Base-by-base conservation (phyloP, 2,329 filamentous ascomycete genomes). In the Leptoxyphium fumago region DNA sequence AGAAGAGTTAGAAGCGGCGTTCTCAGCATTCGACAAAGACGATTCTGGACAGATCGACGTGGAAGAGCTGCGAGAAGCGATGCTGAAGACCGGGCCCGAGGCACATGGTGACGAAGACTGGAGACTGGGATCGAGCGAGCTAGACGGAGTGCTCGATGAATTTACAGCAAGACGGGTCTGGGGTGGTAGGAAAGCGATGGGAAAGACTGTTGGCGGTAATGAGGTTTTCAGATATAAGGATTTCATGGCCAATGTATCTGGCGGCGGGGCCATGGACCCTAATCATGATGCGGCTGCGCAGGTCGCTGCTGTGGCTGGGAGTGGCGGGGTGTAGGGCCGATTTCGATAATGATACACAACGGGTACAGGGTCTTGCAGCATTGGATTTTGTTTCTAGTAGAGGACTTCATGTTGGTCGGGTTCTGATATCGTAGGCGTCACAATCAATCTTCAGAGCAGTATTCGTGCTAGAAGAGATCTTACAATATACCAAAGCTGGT, bases 181-280 rank as follows among this genome's bases (percentile, higher is more conserved):
- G 32, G 32, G 96, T 63, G 83, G 78, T 40, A 55, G 52, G 1
- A 84, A 81, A 53, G 55, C 55, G 60, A 69, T 49, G 64, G 75
- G 48, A 50, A 80, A 57, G 64, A 85, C 13, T 13, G 5, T 15
- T 5, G 32, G 32, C 5, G 32, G 32, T 15, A 9, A 84, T 1
- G 89, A 96, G 47, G 87, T 96, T 1, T 96, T 98, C 64, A 77
- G 80, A 56, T 98, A 96, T 60, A 78, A 85, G 49, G 91, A 98
- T 46, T 96, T 96, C 65, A 85, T 96, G 50, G 75, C 64, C 1
- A 65, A 54, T 47, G 48, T 70, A 14, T 63, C 59, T 2, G 66
- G 66, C 8, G 64, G 63, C 28, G 61, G 57, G 3, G 56, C 50
- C 9, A 36, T 36, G 32, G 32, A 36, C 9, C 32, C 21, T 7